Percentiles rank a stretch among this genome's conserved stretches.
Conservation (phyloP, 495 filamentous ascomycete species). For the Friedmanniomyces simplex region DNA sequence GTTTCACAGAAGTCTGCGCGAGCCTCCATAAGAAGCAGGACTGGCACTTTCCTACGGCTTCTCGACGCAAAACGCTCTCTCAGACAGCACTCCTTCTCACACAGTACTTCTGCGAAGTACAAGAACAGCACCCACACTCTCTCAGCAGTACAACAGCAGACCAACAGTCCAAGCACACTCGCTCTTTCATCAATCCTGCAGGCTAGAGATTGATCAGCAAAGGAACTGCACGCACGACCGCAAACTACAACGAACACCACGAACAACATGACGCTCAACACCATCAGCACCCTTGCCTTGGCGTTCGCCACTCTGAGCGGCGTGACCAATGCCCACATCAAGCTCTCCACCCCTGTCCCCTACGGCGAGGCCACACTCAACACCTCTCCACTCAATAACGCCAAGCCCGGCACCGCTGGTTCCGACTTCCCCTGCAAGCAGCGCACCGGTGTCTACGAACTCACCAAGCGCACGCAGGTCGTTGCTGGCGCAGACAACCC, state of each 20-base stretch:
- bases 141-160: neutral
- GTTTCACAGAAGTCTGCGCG: neutral
- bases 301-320: conserved; percentile 30
- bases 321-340: conserved; percentile 54
- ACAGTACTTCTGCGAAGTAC: neutral
- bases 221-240: neutral
- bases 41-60: neutral
- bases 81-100: too few relatives aligned
- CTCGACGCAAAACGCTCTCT: neutral
- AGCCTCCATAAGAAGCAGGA: neutral
- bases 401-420: conserved; percentile 25
- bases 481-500: conserved; percentile 49
- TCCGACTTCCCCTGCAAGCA: conserved; percentile 73
- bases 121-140: neutral
- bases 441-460: conserved; percentile 31
- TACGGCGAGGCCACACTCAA: conserved; percentile 43
- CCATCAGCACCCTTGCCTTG: neutral
- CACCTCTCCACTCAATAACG: conserved; percentile 52
- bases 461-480: conserved; percentile 40
- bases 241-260: neutral
- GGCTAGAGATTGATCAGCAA: neutral
- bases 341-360: conserved; percentile 58
- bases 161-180: neutral
- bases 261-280: neutral
- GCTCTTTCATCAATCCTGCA: neutral